phyloP scores from a whole-genome alignment of 208 protist species.

The Paratrypanosoma confusum region DNA sequence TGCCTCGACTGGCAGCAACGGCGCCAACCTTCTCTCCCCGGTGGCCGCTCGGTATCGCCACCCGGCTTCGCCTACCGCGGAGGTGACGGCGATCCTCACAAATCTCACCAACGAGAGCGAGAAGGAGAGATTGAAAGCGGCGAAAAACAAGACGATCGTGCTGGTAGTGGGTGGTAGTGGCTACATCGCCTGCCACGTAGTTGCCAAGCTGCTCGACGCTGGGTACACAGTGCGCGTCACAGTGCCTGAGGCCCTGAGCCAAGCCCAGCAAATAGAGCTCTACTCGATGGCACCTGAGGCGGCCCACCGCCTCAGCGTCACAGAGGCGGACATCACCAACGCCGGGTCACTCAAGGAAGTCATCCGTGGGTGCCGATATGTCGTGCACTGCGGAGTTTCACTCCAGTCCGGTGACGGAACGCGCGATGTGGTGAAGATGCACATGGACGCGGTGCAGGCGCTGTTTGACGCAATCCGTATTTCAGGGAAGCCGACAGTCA shows the following conservation, averaged over 20 bases:
- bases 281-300: constrained; percentile 48
- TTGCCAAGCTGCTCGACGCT: constrained; percentile 72
- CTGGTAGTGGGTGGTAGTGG: constrained; percentile 79
- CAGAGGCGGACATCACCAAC: constrained; percentile 66
- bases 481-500: constrained; percentile 64
- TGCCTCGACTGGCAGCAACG: constrained; percentile 1
- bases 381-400: constrained; percentile 76
- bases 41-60: background rate
- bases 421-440: constrained; percentile 36
- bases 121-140: constrained; percentile 46
- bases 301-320: constrained; percentile 49
- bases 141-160: constrained; percentile 73
- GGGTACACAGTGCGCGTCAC: constrained; percentile 81
- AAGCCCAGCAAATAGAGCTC: constrained; percentile 60
- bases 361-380: constrained; percentile 72
- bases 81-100: constrained; percentile 64
- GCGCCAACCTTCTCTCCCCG: constrained; percentile 16
- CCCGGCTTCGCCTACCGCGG: background rate
- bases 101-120: constrained; percentile 72
- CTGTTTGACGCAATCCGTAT: constrained; percentile 81
- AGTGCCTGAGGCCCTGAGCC: constrained; percentile 30
- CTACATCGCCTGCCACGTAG: constrained; percentile 75
- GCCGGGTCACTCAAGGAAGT: constrained; percentile 57
- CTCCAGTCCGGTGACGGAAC: constrained; percentile 12
- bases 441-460: constrained; percentile 64